These are phyloP conservation scores for Halenospora varia DNA, from an alignment of 495 filamentous ascomycete genomes.

Conservation along the genomic window DNA sequence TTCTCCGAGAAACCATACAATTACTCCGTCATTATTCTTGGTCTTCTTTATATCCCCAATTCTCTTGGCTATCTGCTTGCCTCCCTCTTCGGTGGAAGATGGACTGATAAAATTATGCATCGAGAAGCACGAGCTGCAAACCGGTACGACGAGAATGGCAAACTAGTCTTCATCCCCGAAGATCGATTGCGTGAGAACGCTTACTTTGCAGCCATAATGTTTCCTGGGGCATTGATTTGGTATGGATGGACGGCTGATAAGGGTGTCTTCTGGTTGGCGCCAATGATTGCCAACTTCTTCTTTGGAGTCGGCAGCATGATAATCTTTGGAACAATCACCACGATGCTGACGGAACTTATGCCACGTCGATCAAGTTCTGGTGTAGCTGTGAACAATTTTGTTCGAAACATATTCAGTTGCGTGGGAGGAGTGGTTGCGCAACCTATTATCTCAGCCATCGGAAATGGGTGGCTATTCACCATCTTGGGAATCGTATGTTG, in stretches of 20 bases:
- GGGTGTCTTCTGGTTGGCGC: constrained; percentile 40
- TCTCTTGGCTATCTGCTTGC: constrained; percentile 75
- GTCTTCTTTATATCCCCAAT: constrained; percentile 77
- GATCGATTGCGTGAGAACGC: constrained; percentile 90
- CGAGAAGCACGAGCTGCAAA: constrained; percentile 70
- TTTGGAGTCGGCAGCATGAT: constrained; percentile 90
- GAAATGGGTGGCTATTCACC: constrained; percentile 87
- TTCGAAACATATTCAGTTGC: constrained; percentile 82
- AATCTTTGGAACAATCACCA: constrained; percentile 73
- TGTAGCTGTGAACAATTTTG: constrained; percentile 82
- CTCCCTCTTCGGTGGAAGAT: constrained; percentile 71
- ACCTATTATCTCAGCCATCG: constrained; percentile 76
- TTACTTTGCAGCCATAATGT: constrained; percentile 73
- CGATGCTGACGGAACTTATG: constrained; percentile 91
- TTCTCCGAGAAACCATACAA: constrained; percentile 73
- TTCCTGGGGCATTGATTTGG: constrained; percentile 64
- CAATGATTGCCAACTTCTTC: constrained; percentile 76
- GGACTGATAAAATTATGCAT: constrained; percentile 89
- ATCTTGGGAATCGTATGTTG: constrained; percentile 65
- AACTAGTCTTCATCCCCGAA: constrained; percentile 71
- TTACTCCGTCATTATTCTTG: constrained; percentile 68
- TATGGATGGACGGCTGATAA: constrained; percentile 49
- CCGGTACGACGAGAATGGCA: constrained; percentile 65
- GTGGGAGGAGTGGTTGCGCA: constrained; percentile 70
- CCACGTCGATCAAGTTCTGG: constrained; percentile 67